phyloP scores from a whole-genome alignment of 345 rosid genomes.

The thale cress (Arabidopsis thaliana) region TAIR10.1 NC_003070.9:26392001-26392500 shows the following conservation, averaged over 20 bases:
- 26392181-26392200: constrained; percentile 92
- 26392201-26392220: constrained; percentile 97
- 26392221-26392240: constrained; percentile 78
- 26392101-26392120: constrained; percentile 84
- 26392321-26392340: constrained; percentile 8
- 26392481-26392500: constrained; percentile 71
- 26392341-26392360: not conserved
- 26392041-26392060: constrained; percentile 82
- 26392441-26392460: constrained; percentile 42
- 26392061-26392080: constrained; percentile 86
- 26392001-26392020: constrained; percentile 95
- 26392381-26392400: constrained; percentile 78
- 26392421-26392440: constrained; percentile 67
- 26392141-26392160: constrained; percentile 78
- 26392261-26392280: constrained; percentile 78
- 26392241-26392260: constrained; percentile 75
- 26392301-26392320: constrained; percentile 21
- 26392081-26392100: constrained; percentile 86
- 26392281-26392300: constrained; percentile 5
- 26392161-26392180: constrained; percentile 89
- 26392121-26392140: constrained; percentile 81
- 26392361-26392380: constrained; percentile 4
- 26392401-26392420: constrained; percentile 79
- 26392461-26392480: constrained; percentile 53
- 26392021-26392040: constrained; percentile 99